A percentile compares a stretch with the other conserved stretches of the same genome.
phyloP scores from a whole-genome alignment of 257 asterid genomes.

The Solanum pinnatisectum region DNA sequence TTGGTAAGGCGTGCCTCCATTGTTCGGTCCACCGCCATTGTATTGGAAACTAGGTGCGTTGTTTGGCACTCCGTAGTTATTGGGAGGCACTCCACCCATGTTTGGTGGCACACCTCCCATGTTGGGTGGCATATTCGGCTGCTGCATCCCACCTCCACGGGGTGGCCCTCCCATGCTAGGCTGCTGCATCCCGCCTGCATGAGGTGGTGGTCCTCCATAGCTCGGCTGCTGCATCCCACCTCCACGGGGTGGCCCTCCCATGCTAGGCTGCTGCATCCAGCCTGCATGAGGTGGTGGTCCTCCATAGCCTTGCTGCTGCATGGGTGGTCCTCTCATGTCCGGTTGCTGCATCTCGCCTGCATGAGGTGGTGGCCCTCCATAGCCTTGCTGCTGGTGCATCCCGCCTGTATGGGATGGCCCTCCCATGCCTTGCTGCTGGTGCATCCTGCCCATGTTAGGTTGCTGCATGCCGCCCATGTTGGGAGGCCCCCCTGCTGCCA shows the following conservation, averaged over 20 bases:
- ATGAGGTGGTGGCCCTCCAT: background rate
- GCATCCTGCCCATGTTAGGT: background rate
- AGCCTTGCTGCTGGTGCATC: background rate
- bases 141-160: slow-evolving; percentile 20
- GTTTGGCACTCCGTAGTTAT: slow-evolving; percentile 1
- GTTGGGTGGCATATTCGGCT: slow-evolving; percentile 8
- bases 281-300: slow-evolving; percentile 6
- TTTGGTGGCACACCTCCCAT: background rate
- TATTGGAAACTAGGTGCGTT: slow-evolving; percentile 10
- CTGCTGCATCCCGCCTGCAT: slow-evolving; percentile 3
- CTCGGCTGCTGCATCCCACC: background rate
- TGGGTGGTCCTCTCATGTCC: background rate
- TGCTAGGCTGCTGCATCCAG: background rate
- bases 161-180: background rate
- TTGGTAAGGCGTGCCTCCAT: slow-evolving; percentile 14
- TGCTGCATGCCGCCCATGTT: slow-evolving; percentile 2
- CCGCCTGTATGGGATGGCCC: background rate
- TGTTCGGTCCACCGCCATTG: slow-evolving; percentile 21
- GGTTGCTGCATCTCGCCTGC: slow-evolving; percentile 3
- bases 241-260: slow-evolving; percentile 6
- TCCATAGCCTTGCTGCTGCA: background rate
- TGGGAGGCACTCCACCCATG: slow-evolving; percentile 15
- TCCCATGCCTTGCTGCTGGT: background rate
- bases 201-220: background rate
- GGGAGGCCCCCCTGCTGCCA: slow-evolving; percentile 13